Percentiles rank a stretch among this genome's conserved stretches.
Evolutionary conservation across 192 early-diverging fungal genomes (phyloP).

Genomic region (Backusella circina): DNA sequence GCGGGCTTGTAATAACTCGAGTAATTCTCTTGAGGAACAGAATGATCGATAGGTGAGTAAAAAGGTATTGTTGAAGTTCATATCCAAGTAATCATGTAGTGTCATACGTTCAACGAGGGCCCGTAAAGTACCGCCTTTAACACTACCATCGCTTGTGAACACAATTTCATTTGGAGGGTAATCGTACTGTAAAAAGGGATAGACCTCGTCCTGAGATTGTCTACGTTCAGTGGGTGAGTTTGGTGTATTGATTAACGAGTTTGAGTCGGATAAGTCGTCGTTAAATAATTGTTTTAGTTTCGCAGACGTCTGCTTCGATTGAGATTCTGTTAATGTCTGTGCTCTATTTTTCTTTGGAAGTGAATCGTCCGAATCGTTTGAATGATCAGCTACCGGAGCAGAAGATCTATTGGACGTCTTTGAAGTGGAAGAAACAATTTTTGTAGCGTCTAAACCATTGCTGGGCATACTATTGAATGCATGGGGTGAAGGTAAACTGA

Average conservation of each 20-base stretch:
- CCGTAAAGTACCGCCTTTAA: slow-evolving; percentile 85
- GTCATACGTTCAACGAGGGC: slow-evolving; percentile 89
- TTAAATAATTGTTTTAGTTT: slow-evolving; percentile 62
- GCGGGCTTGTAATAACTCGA: slow-evolving; percentile 69
- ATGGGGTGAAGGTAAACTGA: not conserved
- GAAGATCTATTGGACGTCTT: slow-evolving; percentile 3
- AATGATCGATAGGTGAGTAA: slow-evolving; percentile 95
- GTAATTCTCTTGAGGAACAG: slow-evolving; percentile 72
- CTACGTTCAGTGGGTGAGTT: slow-evolving; percentile 80
- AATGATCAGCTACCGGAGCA: not conserved
- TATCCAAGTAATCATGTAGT: slow-evolving; percentile 79
- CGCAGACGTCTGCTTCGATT: slow-evolving; percentile 14
- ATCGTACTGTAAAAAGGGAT: slow-evolving; percentile 69
- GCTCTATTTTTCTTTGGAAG: not conserved
- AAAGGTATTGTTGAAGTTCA: slow-evolving; percentile 84
- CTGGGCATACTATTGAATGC: slow-evolving; percentile 6
- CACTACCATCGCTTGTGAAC: slow-evolving; percentile 82
- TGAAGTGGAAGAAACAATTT: not conserved
- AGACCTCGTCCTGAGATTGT: slow-evolving; percentile 84
- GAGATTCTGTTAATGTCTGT: slow-evolving; percentile 2
- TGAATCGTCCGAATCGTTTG: not conserved
- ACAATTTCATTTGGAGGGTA: slow-evolving; percentile 69
- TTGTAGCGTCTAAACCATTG: slow-evolving; percentile 3
- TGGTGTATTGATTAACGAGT: slow-evolving; percentile 72
- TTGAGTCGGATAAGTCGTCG: slow-evolving; percentile 53